phyloP scores from a whole-genome alignment of 2,329 filamentous ascomycete species.

The Cytospora leucostoma region DNA sequence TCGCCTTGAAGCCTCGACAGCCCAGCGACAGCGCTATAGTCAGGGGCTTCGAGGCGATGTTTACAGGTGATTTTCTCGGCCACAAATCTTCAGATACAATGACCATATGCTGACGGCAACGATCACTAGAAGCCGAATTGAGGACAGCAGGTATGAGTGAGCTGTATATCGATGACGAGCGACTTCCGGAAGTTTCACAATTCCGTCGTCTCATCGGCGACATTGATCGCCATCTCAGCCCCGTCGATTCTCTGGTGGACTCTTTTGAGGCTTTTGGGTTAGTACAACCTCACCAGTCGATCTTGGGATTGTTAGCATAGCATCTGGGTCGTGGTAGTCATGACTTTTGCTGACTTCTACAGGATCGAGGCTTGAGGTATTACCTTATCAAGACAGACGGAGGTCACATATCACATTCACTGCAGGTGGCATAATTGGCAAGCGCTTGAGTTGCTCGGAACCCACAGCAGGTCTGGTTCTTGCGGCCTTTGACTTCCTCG shows the following conservation, averaged over 20 bases:
- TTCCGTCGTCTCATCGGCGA: not conserved
- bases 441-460: no score
- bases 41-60: not conserved
- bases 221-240: not conserved
- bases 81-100: not conserved
- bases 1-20: not conserved
- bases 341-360: not conserved
- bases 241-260: not conserved
- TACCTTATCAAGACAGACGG: not conserved
- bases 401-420: no score
- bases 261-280: not conserved
- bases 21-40: not conserved
- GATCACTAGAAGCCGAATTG: not conserved
- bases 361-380: not conserved
- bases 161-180: not conserved
- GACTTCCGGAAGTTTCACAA: not conserved
- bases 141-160: not conserved
- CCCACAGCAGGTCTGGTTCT: no score
- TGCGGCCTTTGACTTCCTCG: no score
- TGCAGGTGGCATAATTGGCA: no score
- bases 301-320: not conserved
- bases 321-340: not conserved
- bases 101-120: not conserved
- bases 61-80: not conserved
- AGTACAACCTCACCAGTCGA: not conserved